Conservation (phyloP, 176 grass and related monocot species). For the Hordeum vulgare region DNA sequence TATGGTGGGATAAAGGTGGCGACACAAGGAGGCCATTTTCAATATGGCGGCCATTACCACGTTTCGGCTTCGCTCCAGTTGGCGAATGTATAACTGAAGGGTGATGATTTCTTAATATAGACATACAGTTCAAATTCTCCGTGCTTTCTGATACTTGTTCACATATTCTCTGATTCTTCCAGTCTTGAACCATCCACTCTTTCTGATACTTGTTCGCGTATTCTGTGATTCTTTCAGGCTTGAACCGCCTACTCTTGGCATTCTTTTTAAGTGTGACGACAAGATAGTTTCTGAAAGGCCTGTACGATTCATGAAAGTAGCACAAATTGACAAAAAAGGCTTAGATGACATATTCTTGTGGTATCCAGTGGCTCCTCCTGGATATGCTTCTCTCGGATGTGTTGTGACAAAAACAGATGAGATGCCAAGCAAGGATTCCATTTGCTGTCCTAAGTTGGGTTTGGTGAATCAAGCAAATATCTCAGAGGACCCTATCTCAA, state of each 20-base stretch:
- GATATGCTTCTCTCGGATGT: constrained; percentile 91
- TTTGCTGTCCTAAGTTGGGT: constrained; percentile 85
- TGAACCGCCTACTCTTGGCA: constrained; percentile 82
- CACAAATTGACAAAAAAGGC: constrained; percentile 74
- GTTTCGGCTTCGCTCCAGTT: constrained; percentile 69
- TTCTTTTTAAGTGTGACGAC: constrained; percentile 80
- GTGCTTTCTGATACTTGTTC: no score
- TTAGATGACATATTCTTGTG: constrained; percentile 85
- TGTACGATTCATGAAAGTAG: constrained; percentile 73
- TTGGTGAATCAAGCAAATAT: constrained; percentile 81
- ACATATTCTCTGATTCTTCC: no score
- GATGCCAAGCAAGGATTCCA: constrained; percentile 64
- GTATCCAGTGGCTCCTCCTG: constrained; percentile 88
- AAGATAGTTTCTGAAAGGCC: constrained; percentile 72
- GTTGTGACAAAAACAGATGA: constrained; percentile 80
- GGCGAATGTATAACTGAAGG: constrained; percentile 97
- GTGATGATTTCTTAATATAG: constrained; percentile 33
- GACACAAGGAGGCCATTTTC: constrained; percentile 77
- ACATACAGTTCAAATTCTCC: neutral
- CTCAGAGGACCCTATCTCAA: constrained; percentile 65
- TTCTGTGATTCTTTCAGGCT: constrained; percentile 44
- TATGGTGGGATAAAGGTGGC: constrained; percentile 98
- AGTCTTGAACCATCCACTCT: no score
- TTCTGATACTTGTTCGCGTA: constrained; percentile 23
- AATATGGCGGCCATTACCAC: constrained; percentile 78